Percentiles rank a stretch among this genome's conserved stretches.
These are phyloP conservation scores for Breviolum minutum DNA, from an alignment of 73 alveolate species.

Conservation along the genomic window DNA sequence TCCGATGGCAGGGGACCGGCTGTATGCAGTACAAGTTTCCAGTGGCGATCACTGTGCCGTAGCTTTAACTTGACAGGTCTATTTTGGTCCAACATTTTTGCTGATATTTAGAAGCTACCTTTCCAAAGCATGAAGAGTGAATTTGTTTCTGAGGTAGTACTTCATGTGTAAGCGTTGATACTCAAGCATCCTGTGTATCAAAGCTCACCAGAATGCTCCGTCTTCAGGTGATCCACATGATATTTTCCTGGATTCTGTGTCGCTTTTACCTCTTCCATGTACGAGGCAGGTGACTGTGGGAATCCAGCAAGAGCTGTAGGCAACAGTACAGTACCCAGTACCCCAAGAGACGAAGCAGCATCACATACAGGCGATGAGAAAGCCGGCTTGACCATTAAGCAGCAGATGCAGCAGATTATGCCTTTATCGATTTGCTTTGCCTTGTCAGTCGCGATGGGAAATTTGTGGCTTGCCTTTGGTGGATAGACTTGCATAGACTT, in stretches of 20 bases:
- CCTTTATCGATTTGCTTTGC: conserved; percentile 80
- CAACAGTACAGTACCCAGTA: too few species aligned
- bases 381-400: conserved; percentile 46
- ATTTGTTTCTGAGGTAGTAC: too few species aligned
- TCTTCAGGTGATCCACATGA: conserved; percentile 77
- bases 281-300: conserved; percentile 9
- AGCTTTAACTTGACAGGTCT: too few species aligned
- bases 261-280: conserved; percentile 54
- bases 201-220: neutral
- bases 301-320: neutral
- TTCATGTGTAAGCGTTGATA: too few species aligned
- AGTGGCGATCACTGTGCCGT: conserved; percentile 67
- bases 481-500: neutral
- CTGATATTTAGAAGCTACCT: too few species aligned
- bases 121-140: too few species aligned
- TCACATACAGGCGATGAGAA: conserved; percentile 3
- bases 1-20: conserved; percentile 19
- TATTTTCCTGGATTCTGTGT: conserved; percentile 81
- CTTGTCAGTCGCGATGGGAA: conserved; percentile 83
- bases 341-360: neutral
- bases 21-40: conserved; percentile 64
- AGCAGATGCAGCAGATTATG: conserved; percentile 53
- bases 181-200: too few species aligned
- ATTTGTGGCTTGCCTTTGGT: conserved; percentile 7
- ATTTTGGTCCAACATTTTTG: too few species aligned